A percentile compares a stretch with the other conserved stretches of the same genome.
Conservation (phyloP, 495 filamentous ascomycete species). For the Aspergillus sclerotioniger region DNA sequence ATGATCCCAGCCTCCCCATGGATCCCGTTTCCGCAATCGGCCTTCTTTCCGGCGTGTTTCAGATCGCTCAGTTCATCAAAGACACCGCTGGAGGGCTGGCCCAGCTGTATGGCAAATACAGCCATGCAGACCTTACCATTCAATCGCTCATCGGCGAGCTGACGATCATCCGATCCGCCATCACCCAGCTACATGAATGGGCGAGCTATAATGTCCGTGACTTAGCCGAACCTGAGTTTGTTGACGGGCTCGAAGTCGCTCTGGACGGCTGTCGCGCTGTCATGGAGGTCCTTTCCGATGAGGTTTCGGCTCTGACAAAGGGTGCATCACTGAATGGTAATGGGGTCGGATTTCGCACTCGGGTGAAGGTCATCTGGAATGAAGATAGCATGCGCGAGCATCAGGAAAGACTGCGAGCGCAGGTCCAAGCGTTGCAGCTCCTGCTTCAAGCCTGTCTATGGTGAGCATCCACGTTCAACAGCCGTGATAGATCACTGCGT, state of each 20-base stretch:
- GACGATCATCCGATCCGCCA: slow-evolving; percentile 36
- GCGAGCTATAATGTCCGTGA: slow-evolving; percentile 26
- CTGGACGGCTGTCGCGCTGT: slow-evolving; percentile 40
- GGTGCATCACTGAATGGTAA: slow-evolving; percentile 12
- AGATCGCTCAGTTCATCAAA: slow-evolving; percentile 31
- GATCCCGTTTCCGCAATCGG: slow-evolving; percentile 34
- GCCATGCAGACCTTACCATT: slow-evolving; percentile 43
- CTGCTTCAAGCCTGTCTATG: slow-evolving; percentile 46
- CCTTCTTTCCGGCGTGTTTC: slow-evolving; percentile 28
- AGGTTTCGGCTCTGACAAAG: slow-evolving; percentile 36
- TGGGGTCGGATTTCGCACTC: slow-evolving; percentile 22
- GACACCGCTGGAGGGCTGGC: slow-evolving; percentile 35
- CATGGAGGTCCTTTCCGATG: slow-evolving; percentile 39
- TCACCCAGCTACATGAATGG: slow-evolving; percentile 45
- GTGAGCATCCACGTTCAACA: slow-evolving; percentile 21
- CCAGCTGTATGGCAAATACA: slow-evolving; percentile 36
- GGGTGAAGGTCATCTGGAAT: slow-evolving; percentile 39
- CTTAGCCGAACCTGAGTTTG: slow-evolving; percentile 29
- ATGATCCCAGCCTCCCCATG: slow-evolving; percentile 20
- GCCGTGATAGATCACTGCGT: background rate
- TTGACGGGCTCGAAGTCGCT: slow-evolving; percentile 34
- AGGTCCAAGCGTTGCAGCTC: slow-evolving; percentile 43
- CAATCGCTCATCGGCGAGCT: slow-evolving; percentile 40
- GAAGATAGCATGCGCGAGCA: slow-evolving; percentile 43
- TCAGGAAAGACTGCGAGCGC: slow-evolving; percentile 37